Base-by-base conservation (phyloP, 1,139 yeast species). In the Pichia sp. region DNA sequence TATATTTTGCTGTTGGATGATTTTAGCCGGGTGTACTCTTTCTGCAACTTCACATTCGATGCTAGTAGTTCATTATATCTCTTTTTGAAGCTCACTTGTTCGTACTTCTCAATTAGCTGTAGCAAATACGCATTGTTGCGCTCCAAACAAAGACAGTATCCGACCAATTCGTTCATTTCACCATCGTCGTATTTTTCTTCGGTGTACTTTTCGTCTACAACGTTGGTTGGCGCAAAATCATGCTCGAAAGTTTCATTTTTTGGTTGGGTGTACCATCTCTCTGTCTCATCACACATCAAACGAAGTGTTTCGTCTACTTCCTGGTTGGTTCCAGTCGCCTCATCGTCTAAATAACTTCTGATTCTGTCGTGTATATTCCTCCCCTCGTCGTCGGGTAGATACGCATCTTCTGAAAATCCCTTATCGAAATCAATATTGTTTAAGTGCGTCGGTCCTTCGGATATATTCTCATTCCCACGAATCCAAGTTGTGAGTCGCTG, bases 41-140 rank as follows among this genome's bases (percentile, higher is more conserved):
- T 44, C 24, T 54, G 51, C 24, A 65, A 48, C 6, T 53, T 47
- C 17, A 57, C 55, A 31, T 60, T 63, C 12, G 57, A 58, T 4
- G 17, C 3, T 10, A 60, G 55, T 36, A 67, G 56, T 33, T 62
- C 60, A 36, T 50, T 34, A 50, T 65, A 60, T 44, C 64, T 62
- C 6, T 59, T 59, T 31, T 63, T 65, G 9, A 61, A 62, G 9
- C 67, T 60, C 2, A 66, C 59, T 14, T 59, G 54, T 40, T 64
- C 68, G 34, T 61, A 64, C 24, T 60, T 60, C 7, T 55, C 60
- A 4, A 65, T 60, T 38, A 67, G 46, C 33, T 59, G 56, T 29
- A 57, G 8, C 4, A 67, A 46, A 24, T 58, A 53, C 12, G 59
- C 59, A 48, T 67, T 67, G 46, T 65, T 67, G 9, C 51, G 31